phyloP scores from a whole-genome alignment of 768 basidiomycete species.

The Mycena chlorophos region DNA sequence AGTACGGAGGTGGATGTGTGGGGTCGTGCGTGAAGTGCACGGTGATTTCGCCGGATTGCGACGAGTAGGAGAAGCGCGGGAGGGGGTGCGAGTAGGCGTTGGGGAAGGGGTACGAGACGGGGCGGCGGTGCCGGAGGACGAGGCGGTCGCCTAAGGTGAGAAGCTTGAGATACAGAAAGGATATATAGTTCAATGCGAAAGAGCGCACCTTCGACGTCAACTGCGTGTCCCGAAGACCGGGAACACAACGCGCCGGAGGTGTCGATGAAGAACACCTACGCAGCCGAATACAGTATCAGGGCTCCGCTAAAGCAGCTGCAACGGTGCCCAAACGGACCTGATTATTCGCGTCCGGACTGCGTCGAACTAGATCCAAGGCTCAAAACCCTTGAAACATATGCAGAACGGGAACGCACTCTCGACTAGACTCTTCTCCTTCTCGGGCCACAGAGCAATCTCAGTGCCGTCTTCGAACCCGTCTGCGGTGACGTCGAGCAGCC shows the following conservation, averaged over 20 bases:
- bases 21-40: slow-evolving; percentile 67
- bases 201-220: slow-evolving; percentile 70
- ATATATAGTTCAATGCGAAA: no score
- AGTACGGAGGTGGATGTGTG: slow-evolving; percentile 47
- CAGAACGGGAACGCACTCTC: slow-evolving; percentile 54
- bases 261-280: slow-evolving; percentile 83
- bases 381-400: neutral
- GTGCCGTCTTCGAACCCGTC: slow-evolving; percentile 61
- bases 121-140: slow-evolving; percentile 76
- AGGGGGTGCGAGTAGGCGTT: slow-evolving; percentile 76
- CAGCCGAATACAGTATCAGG: neutral
- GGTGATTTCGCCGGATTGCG: slow-evolving; percentile 56
- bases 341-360: slow-evolving; percentile 70
- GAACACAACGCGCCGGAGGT: slow-evolving; percentile 75
- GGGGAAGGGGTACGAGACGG: slow-evolving; percentile 74
- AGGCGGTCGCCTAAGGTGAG: slow-evolving; percentile 54
- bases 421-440: slow-evolving; percentile 74
- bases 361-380: slow-evolving; percentile 46
- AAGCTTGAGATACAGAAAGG: neutral
- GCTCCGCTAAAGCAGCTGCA: neutral
- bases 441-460: slow-evolving; percentile 64
- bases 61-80: slow-evolving; percentile 65
- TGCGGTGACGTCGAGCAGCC: slow-evolving; percentile 56
- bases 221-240: slow-evolving; percentile 74
- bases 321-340: slow-evolving; percentile 50